A percentile compares a stretch with the other conserved stretches of the same genome.
phyloP scores from a whole-genome alignment of 1,284 basidiomycete species.

The Xerocomus minutiporus region DNA sequence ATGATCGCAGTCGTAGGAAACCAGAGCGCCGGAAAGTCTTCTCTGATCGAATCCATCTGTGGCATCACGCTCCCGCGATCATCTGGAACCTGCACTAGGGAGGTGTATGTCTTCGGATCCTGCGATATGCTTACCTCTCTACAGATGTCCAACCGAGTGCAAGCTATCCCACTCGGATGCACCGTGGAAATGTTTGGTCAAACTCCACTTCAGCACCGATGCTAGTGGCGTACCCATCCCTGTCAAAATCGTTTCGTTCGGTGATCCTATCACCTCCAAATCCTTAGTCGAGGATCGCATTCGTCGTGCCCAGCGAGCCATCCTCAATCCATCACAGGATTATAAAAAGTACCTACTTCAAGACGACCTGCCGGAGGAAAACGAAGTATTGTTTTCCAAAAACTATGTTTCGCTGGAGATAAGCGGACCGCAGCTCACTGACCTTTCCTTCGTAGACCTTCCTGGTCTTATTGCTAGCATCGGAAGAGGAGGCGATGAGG shows the following conservation, averaged over 20 bases:
- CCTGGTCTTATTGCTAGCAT: constrained; percentile 64
- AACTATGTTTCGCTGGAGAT: constrained; percentile 66
- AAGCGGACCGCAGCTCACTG: constrained; percentile 60
- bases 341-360: constrained; percentile 38
- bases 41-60: constrained; percentile 70
- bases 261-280: constrained; percentile 48
- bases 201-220: constrained; percentile 50
- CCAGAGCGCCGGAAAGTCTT: constrained; percentile 70
- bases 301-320: constrained; percentile 64
- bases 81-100: constrained; percentile 63
- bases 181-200: constrained; percentile 59
- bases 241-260: constrained; percentile 46
- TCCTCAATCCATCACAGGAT: constrained; percentile 54
- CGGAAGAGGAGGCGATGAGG: constrained; percentile 43
- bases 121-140: neutral
- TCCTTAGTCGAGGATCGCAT: constrained; percentile 59
- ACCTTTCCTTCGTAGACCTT: constrained; percentile 59
- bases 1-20: constrained; percentile 64
- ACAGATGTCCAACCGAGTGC: constrained; percentile 71
- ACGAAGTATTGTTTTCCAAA: constrained; percentile 53
- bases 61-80: constrained; percentile 66
- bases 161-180: constrained; percentile 44
- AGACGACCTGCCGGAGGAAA: constrained; percentile 31
- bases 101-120: neutral
- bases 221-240: constrained; percentile 39